Conservation (phyloP, 176 grass and related monocot species). For the Oryza glaberrima region DNA sequence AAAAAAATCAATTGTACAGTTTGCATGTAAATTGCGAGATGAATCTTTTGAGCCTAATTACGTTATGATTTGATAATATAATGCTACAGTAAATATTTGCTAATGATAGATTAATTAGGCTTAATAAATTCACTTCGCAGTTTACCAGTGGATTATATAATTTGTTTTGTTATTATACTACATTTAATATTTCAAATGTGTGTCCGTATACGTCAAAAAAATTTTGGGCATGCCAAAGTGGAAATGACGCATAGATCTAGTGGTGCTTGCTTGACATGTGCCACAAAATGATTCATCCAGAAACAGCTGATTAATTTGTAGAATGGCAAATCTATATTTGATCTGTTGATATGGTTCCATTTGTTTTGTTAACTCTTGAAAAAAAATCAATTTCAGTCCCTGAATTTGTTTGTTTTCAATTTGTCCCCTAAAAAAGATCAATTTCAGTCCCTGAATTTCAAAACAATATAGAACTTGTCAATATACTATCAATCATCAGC, state of each 20-base stretch:
- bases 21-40: too few species aligned
- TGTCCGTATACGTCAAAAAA: too few species aligned
- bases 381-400: not conserved
- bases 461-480: not conserved
- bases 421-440: not conserved
- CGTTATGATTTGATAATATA: too few species aligned
- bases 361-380: not conserved
- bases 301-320: not conserved
- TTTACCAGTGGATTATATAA: too few species aligned
- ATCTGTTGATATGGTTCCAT: too few species aligned
- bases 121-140: too few species aligned
- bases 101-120: too few species aligned
- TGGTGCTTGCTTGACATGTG: not conserved
- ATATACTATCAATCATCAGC: not conserved
- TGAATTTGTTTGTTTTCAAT: not conserved
- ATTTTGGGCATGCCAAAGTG: not conserved
- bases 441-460: not conserved
- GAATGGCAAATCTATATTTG: not conserved
- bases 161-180: too few species aligned
- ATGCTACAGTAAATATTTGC: too few species aligned
- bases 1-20: too few species aligned
- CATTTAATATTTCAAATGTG: too few species aligned
- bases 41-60: too few species aligned
- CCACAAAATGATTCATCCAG: not conserved
- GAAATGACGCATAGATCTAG: not conserved